Conservation (phyloP, 495 filamentous ascomycete genomes). For the Clohesyomyces aquaticus region DNA sequence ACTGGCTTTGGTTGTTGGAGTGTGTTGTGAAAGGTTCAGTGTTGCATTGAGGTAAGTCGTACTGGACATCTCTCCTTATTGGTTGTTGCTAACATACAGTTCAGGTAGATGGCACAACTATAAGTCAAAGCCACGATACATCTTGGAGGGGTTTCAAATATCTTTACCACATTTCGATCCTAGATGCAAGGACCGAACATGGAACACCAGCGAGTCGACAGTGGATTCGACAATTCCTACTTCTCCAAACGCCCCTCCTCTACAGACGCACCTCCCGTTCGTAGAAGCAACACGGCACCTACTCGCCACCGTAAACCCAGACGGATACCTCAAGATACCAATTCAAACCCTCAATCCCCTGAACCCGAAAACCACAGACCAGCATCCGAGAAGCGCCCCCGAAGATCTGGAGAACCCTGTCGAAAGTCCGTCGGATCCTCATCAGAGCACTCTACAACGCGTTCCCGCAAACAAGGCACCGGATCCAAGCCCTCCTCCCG, state of each 20-base stretch:
- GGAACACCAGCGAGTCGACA: constrained; percentile 25
- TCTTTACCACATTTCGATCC: neutral
- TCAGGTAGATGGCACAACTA: neutral
- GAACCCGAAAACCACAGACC: constrained; percentile 2
- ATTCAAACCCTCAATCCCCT: neutral
- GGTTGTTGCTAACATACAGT: neutral
- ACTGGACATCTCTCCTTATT: neutral
- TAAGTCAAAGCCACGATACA: no score
- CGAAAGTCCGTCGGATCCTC: constrained; percentile 22
- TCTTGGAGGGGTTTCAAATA: no score
- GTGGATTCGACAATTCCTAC: constrained; percentile 30
- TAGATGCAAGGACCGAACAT: constrained; percentile 21
- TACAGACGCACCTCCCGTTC: constrained; percentile 11
- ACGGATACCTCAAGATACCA: constrained; percentile 3
- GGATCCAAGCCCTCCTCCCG: constrained; percentile 31
- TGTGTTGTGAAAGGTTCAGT: neutral
- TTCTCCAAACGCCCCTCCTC: neutral
- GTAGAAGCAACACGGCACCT: constrained; percentile 17
- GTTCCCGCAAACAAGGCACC: constrained; percentile 9
- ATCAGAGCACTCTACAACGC: constrained; percentile 13
- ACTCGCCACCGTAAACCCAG: neutral
- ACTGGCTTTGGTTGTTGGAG: neutral
- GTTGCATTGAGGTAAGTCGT: neutral
- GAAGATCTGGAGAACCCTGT: constrained; percentile 17
- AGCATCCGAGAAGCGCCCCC: constrained; percentile 14